Percentiles rank a stretch among this genome's conserved stretches.
Conservation (phyloP, 176 grass and related monocot genomes). For the sorghum (Sorghum bicolor) region DNA sequence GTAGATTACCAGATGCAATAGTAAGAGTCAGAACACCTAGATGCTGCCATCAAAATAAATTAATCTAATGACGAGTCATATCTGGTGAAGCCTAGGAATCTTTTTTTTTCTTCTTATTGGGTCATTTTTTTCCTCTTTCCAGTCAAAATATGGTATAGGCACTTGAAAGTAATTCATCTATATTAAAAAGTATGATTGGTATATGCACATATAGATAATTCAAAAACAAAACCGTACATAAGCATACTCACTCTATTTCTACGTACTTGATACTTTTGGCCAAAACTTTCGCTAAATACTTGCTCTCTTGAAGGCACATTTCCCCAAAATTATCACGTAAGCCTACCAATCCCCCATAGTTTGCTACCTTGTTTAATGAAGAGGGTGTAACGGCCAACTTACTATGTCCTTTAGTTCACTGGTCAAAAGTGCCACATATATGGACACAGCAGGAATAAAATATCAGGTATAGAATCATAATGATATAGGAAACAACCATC, state of each 20-base stretch:
- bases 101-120: background rate
- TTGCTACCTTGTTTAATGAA: background rate
- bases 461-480: background rate
- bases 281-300: background rate
- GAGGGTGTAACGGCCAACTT: background rate
- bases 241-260: background rate
- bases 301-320: too few relatives aligned
- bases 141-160: background rate
- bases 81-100: background rate
- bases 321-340: background rate
- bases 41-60: constrained; percentile 12
- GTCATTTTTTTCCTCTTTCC: background rate
- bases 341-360: background rate
- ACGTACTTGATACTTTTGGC: background rate
- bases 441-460: background rate
- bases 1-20: constrained; percentile 16
- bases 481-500: background rate
- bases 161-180: constrained; percentile 1
- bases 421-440: background rate
- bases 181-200: background rate
- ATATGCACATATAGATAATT: background rate
- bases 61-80: background rate
- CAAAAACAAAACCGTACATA: background rate
- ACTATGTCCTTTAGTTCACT: background rate
- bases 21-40: background rate